phyloP scores from a whole-genome alignment of 495 filamentous ascomycete species.

The Sordaria brevicollis region DNA sequence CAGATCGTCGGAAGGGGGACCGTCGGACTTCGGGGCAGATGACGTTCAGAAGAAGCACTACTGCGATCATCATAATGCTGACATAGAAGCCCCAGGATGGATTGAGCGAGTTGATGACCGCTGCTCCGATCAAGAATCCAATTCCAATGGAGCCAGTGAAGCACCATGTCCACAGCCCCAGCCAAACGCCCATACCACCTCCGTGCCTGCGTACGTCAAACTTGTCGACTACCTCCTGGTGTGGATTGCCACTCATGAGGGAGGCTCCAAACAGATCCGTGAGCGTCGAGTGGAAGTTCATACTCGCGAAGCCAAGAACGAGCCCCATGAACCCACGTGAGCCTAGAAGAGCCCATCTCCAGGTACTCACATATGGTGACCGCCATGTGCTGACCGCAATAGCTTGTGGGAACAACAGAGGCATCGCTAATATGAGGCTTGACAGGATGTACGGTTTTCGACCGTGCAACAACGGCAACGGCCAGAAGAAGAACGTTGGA shows the following conservation, averaged over 20 bases:
- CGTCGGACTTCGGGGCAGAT: slow-evolving; percentile 55
- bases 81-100: slow-evolving; percentile 69
- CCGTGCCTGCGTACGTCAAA: slow-evolving; percentile 59
- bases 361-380: slow-evolving; percentile 46
- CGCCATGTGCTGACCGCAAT: slow-evolving; percentile 43
- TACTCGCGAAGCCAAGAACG: slow-evolving; percentile 60
- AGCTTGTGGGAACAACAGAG: slow-evolving; percentile 65
- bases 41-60: slow-evolving; percentile 53
- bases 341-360: slow-evolving; percentile 49
- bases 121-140: slow-evolving; percentile 58
- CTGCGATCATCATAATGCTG: slow-evolving; percentile 49
- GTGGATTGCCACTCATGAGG: slow-evolving; percentile 57
- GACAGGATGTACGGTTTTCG: slow-evolving; percentile 63
- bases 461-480: slow-evolving; percentile 64
- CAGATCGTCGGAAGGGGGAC: slow-evolving; percentile 51
- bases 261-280: slow-evolving; percentile 67
- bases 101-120: slow-evolving; percentile 47
- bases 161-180: slow-evolving; percentile 68
- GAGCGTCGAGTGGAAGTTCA: slow-evolving; percentile 61
- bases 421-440: slow-evolving; percentile 54
- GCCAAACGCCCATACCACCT: slow-evolving; percentile 66
- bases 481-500: slow-evolving; percentile 60
- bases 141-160: slow-evolving; percentile 56
- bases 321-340: slow-evolving; percentile 54
- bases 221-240: slow-evolving; percentile 54